Conservation (phyloP, 2,329 filamentous ascomycete genomes). For the Fusarium sublunatum region DNA sequence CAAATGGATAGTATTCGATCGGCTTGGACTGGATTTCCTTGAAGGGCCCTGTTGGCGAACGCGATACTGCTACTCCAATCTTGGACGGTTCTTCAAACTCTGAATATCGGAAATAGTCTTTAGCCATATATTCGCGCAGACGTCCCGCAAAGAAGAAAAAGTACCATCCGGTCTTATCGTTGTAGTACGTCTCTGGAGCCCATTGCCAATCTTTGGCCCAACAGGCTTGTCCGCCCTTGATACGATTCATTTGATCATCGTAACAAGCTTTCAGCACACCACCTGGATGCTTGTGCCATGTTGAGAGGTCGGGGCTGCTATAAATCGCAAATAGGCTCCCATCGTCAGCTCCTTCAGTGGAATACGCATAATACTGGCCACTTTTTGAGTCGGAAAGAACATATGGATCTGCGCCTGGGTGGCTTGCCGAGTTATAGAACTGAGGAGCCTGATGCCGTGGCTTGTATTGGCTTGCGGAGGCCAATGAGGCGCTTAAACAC, state of each 20-base stretch:
- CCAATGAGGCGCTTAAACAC: conserved; percentile 10
- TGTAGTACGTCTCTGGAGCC: conserved; percentile 53
- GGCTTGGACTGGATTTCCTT: conserved; percentile 49
- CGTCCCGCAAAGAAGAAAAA: conserved; percentile 53
- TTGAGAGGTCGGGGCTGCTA: conserved; percentile 52
- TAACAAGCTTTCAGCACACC: conserved; percentile 50
- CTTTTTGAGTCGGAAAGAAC: conserved; percentile 48
- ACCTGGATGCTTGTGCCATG: conserved; percentile 50
- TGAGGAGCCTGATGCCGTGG: conserved; percentile 33
- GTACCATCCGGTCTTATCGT: conserved; percentile 52
- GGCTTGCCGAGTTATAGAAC: conserved; percentile 51
- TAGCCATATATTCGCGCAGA: conserved; percentile 48
- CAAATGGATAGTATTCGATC: conserved; percentile 52
- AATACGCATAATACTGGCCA: conserved; percentile 51
- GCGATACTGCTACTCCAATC: conserved; percentile 51
- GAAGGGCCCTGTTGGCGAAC: conserved; percentile 51
- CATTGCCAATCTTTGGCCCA: conserved; percentile 53
- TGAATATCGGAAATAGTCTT: conserved; percentile 51
- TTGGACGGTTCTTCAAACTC: conserved; percentile 53
- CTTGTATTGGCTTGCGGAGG: not conserved
- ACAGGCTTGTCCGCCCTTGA: conserved; percentile 50
- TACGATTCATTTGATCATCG: conserved; percentile 44
- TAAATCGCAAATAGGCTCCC: conserved; percentile 51
- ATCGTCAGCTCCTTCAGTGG: conserved; percentile 51
- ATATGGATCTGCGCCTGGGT: conserved; percentile 50